Evolutionary conservation across 2,329 filamentous ascomycete genomes (phyloP).

Genomic region (Exophiala xenobiotica): DNA sequence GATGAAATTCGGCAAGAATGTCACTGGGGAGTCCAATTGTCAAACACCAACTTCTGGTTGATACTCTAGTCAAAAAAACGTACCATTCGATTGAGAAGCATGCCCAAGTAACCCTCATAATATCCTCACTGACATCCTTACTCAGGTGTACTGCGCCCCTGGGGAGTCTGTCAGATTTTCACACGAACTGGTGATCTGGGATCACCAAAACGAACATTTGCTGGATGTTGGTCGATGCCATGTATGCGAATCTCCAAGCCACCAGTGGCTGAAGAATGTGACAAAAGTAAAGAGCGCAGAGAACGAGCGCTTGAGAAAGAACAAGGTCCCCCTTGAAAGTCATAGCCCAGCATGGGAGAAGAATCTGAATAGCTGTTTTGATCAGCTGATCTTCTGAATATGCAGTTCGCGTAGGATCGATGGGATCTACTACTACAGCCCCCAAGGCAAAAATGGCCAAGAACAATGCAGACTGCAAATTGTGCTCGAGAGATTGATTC

Average conservation of each 20-base stretch:
- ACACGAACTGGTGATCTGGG: not conserved
- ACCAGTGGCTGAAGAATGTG: constrained; percentile 1
- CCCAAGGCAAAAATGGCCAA: too few species aligned
- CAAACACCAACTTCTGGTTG: not conserved
- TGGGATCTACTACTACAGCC: too few species aligned
- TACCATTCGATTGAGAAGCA: constrained; percentile 11
- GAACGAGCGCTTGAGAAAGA: constrained; percentile 5
- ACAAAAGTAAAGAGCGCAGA: constrained; percentile 8
- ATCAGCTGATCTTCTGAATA: too few species aligned
- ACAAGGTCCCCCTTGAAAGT: not conserved
- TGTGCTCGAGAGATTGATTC: too few species aligned
- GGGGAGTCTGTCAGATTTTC: too few species aligned
- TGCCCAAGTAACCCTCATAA: constrained; percentile 4
- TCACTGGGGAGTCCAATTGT: constrained; percentile 1
- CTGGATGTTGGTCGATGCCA: constrained; percentile 14
- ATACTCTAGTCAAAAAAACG: not conserved
- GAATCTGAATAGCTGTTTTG: too few species aligned
- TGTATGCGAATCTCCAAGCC: constrained; percentile 10
- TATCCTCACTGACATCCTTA: constrained; percentile 2
- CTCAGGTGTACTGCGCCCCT: too few species aligned
- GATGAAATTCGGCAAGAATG: constrained; percentile 14
- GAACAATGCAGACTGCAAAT: too few species aligned
- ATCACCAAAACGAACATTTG: constrained; percentile 7
- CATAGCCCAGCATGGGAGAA: constrained; percentile 1
- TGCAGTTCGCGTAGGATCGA: too few species aligned